These are phyloP conservation scores for Scenedesmus sp. DNA, from an alignment of 163 green algal species.

Conservation along the genomic window DNA sequence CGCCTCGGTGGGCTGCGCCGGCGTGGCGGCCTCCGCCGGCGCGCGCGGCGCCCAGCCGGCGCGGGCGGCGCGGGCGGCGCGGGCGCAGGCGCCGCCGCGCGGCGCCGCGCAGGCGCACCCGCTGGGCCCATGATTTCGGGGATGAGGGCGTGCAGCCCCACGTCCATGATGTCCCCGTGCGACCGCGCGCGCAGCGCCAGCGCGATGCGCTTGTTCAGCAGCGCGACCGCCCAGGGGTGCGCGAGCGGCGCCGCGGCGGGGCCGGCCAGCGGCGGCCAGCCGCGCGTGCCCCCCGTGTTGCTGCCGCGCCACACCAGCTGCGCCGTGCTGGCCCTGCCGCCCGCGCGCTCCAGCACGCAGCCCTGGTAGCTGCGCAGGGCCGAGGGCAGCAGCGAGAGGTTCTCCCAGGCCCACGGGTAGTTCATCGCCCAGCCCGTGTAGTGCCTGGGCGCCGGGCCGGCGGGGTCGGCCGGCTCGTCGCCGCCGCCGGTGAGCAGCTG, in stretches of 20 bases:
- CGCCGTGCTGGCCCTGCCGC: background rate
- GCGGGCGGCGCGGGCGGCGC: too few relatives aligned
- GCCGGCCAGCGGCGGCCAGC: background rate
- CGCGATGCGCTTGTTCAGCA: conserved; percentile 18
- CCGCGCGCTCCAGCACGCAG: conserved; percentile 1
- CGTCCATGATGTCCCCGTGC: conserved; percentile 9
- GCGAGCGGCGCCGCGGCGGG: background rate
- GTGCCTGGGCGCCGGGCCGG: background rate
- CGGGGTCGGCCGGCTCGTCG: background rate
- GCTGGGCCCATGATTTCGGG: conserved; percentile 9
- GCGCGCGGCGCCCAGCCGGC: too few relatives aligned
- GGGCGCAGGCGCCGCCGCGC: too few relatives aligned
- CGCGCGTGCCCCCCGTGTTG: conserved; percentile 10
- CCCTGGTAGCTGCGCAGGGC: background rate
- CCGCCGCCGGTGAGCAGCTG: conserved; percentile 12
- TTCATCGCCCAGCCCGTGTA: conserved; percentile 3
- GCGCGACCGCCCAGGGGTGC: background rate
- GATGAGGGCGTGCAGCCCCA: conserved; percentile 15
- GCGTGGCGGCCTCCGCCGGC: too few relatives aligned
- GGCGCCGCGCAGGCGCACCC: too few relatives aligned
- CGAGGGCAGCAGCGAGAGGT: background rate
- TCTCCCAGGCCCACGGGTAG: background rate
- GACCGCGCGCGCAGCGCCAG: conserved; percentile 11
- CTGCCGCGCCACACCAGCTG: conserved; percentile 6
- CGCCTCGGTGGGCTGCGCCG: too few relatives aligned